Percentiles rank a stretch among this genome's conserved stretches.
Evolutionary conservation across 306 rosid genomes (phyloP).

Genomic region (Vigna unguiculata): DNA sequence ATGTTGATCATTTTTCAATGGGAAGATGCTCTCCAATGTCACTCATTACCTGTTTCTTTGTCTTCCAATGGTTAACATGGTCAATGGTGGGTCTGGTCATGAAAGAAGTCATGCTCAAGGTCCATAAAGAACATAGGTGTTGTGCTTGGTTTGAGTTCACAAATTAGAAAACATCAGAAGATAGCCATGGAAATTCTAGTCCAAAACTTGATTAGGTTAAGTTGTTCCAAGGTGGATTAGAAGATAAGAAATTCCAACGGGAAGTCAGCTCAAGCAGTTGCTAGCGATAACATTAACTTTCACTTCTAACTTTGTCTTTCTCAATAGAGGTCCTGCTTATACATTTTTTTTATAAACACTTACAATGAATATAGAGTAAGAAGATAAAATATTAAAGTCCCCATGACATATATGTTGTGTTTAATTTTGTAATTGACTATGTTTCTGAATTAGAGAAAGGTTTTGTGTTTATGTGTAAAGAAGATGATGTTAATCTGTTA

Average conservation of each 20-base stretch:
- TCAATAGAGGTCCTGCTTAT: neutral
- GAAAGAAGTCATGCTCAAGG: constrained; percentile 14
- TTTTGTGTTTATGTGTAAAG: too few relatives aligned
- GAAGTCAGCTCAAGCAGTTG: constrained; percentile 39
- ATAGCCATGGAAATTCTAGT: constrained; percentile 61
- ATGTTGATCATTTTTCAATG: neutral
- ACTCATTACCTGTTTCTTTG: constrained; percentile 16
- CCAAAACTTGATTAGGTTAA: constrained; percentile 43
- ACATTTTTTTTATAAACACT: too few relatives aligned
- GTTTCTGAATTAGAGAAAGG: too few relatives aligned
- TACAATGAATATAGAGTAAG: too few relatives aligned
- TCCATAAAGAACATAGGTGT: constrained; percentile 49
- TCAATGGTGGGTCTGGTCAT: neutral
- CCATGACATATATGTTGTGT: too few relatives aligned
- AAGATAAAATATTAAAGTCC: too few relatives aligned
- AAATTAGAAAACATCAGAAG: constrained; percentile 55
- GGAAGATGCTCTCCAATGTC: neutral
- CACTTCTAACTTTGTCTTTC: neutral
- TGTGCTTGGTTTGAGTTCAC: constrained; percentile 52
- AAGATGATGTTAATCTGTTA: too few relatives aligned
- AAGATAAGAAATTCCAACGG: constrained; percentile 13
- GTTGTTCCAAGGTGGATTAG: constrained; percentile 19
- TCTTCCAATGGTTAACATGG: constrained; percentile 28
- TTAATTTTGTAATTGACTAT: too few relatives aligned
- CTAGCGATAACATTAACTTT: constrained; percentile 27